These are phyloP conservation scores for Imleria badia DNA, from an alignment of 768 basidiomycete species.

Conservation along the genomic window DNA sequence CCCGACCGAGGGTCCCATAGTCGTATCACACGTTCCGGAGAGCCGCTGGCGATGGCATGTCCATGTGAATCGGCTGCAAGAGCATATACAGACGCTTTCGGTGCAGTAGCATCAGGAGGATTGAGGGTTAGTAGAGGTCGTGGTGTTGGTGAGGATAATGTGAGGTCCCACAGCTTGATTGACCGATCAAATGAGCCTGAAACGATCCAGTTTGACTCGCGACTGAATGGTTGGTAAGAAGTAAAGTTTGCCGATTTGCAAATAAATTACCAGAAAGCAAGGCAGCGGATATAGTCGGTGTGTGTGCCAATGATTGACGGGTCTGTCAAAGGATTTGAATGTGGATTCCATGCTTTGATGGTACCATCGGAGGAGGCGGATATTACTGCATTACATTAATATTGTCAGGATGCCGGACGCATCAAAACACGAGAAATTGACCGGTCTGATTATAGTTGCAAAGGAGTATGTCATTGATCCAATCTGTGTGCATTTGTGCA, in stretches of 20 bases:
- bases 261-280: conserved; percentile 59
- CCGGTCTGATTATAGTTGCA: conserved; percentile 91
- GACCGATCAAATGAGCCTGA: conserved; percentile 94
- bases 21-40: conserved; percentile 86
- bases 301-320: conserved; percentile 74
- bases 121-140: conserved; percentile 64
- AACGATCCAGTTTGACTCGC: conserved; percentile 83
- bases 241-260: conserved; percentile 1
- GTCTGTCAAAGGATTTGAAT: conserved; percentile 55
- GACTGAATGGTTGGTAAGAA: conserved; percentile 41
- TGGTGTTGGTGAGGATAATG: conserved; percentile 37
- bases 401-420: conserved; percentile 6
- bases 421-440: conserved; percentile 32
- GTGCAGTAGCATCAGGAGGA: conserved; percentile 61
- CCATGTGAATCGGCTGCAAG: conserved; percentile 79
- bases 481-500: conserved; percentile 88
- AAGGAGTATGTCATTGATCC: conserved; percentile 93
- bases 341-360: conserved; percentile 91
- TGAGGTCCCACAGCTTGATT: conserved; percentile 92
- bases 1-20: conserved; percentile 93
- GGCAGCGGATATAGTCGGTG: conserved; percentile 82
- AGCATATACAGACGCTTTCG: conserved; percentile 78
- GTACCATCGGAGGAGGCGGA: conserved; percentile 97
- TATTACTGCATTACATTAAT: conserved; percentile 51
- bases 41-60: conserved; percentile 80